phyloP scores from a whole-genome alignment of 1,284 basidiomycete genomes.

The Somion occarium region DNA sequence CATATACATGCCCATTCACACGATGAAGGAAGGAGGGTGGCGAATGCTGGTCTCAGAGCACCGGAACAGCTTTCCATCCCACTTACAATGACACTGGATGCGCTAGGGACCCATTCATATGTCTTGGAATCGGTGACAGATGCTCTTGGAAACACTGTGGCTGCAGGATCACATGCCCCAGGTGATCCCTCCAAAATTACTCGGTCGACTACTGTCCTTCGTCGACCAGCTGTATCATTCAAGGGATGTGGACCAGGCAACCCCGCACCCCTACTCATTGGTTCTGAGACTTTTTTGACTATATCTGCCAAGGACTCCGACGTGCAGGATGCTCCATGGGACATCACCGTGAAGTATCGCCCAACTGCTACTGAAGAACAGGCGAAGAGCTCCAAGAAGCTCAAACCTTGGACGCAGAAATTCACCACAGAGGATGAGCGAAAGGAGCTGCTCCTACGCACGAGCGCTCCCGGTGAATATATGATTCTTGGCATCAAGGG shows the following conservation, averaged over 20 bases:
- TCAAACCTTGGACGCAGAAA: constrained; percentile 59
- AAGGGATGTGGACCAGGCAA: constrained; percentile 66
- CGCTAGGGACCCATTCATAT: constrained; percentile 63
- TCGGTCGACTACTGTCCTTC: constrained; percentile 69
- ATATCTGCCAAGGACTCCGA: constrained; percentile 52
- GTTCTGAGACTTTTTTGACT: constrained; percentile 50
- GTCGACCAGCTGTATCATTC: constrained; percentile 75
- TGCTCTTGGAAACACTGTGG: constrained; percentile 66
- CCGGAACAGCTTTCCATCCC: constrained; percentile 65
- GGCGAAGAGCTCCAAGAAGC: constrained; percentile 33
- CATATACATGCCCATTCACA: constrained; percentile 14
- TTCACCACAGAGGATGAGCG: constrained; percentile 44
- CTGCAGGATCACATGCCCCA: constrained; percentile 30
- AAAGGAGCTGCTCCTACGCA: constrained; percentile 47
- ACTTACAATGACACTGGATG: constrained; percentile 56
- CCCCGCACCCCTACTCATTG: constrained; percentile 74
- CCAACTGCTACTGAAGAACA: constrained; percentile 38
- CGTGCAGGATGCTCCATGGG: constrained; percentile 61
- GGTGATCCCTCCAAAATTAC: constrained; percentile 4
- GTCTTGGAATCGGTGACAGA: constrained; percentile 72
- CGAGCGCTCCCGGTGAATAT: constrained; percentile 76
- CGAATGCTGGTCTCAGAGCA: constrained; percentile 18
- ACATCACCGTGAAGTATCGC: constrained; percentile 56
- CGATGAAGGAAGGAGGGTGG: constrained; percentile 17
- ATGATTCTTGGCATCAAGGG: constrained; percentile 71